Evolutionary conservation across 2,329 filamentous ascomycete species (phyloP).

Genomic region (Trichoderma afroharzianum): DNA sequence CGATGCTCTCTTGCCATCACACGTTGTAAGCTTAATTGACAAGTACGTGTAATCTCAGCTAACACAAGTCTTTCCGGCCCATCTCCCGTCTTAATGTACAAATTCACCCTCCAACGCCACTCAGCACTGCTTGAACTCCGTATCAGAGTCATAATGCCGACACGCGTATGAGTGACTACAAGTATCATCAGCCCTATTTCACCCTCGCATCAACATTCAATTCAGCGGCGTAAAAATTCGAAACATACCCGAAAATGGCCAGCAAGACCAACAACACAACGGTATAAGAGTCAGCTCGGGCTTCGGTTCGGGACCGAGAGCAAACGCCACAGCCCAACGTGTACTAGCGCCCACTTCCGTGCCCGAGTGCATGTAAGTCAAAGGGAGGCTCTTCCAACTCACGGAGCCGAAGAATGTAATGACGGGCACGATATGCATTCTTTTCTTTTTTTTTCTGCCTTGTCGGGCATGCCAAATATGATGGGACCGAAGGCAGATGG

Average conservation of each 20-base stretch:
- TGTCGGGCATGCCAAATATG: background rate
- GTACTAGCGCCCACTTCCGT: constrained; percentile 4
- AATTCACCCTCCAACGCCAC: background rate
- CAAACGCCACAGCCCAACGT: constrained; percentile 5
- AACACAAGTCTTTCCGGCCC: background rate
- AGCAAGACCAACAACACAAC: background rate
- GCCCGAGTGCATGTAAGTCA: background rate
- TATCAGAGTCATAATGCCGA: background rate
- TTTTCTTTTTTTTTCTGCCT: background rate
- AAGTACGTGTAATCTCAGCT: background rate
- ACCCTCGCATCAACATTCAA: background rate
- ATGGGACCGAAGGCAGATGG: background rate
- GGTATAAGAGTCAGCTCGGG: background rate
- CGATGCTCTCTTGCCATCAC: background rate
- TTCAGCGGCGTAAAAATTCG: background rate
- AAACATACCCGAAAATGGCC: background rate
- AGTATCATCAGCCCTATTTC: background rate
- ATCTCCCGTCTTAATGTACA: background rate
- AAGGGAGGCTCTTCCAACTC: background rate
- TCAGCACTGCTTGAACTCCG: background rate
- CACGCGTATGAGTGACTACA: background rate
- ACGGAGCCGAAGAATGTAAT: background rate
- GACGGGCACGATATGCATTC: background rate
- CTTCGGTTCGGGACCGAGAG: constrained; percentile 2
- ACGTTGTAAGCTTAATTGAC: background rate